These are phyloP conservation scores for Ascochyta koolunga DNA, from an alignment of 2,329 filamentous ascomycete species.

Conservation along the genomic window DNA sequence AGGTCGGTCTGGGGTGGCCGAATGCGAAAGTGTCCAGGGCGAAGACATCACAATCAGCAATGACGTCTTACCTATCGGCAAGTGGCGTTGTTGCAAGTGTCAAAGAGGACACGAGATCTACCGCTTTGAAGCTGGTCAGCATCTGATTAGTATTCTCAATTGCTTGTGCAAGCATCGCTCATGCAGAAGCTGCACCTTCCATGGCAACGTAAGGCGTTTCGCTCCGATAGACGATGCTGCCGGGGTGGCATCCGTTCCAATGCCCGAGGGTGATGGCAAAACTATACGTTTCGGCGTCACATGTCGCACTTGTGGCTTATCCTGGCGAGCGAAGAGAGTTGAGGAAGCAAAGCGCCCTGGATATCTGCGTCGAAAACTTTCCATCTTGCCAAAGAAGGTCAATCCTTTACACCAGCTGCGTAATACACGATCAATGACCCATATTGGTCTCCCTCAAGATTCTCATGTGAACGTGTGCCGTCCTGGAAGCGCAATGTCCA, in stretches of 20 bases:
- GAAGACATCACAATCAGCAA: neutral
- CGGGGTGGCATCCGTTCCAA: conserved; percentile 20
- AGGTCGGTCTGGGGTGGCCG: neutral
- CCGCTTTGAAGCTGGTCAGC: conserved; percentile 8
- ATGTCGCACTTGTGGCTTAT: conserved; percentile 31
- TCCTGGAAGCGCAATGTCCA: neutral
- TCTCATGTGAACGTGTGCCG: neutral
- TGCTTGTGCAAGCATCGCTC: conserved; percentile 35
- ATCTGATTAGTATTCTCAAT: conserved; percentile 26
- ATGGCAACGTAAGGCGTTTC: conserved; percentile 28
- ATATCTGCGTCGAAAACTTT: conserved; percentile 9
- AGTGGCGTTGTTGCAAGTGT: conserved; percentile 18
- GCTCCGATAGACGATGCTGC: conserved; percentile 33
- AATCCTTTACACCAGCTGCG: conserved; percentile 20
- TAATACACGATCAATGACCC: conserved; percentile 19
- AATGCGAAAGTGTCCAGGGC: neutral
- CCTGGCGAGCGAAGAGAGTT: conserved; percentile 26
- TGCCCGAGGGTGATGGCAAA: neutral
- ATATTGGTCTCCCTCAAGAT: neutral
- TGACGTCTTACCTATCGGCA: neutral
- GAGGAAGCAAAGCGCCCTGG: conserved; percentile 1
- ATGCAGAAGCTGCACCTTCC: conserved; percentile 29
- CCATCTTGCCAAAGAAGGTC: conserved; percentile 21
- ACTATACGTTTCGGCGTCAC: conserved; percentile 31
- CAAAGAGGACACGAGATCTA: neutral